Evolutionary conservation across 345 rosid genomes (phyloP).

Genomic region (Hibiscus syriacus): DNA sequence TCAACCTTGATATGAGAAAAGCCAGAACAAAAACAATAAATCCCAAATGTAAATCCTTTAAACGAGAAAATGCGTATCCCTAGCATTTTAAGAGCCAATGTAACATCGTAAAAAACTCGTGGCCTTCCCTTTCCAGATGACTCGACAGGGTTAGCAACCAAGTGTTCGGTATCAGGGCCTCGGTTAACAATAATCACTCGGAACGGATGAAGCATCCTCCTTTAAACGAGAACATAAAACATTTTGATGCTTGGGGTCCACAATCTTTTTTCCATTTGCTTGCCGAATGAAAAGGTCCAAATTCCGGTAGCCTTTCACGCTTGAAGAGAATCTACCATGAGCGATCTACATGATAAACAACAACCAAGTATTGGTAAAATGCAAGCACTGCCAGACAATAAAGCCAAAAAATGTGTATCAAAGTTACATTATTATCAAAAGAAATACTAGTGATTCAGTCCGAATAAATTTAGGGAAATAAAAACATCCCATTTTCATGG

Average conservation of each 20-base stretch:
- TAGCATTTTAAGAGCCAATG: conserved; percentile 50
- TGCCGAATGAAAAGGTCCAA: conserved; percentile 59
- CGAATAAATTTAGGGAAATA: background rate
- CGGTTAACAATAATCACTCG: conserved; percentile 49
- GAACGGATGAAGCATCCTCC: conserved; percentile 54
- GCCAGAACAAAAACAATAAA: background rate
- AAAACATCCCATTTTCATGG: background rate
- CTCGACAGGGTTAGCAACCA: conserved; percentile 72
- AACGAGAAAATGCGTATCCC: conserved; percentile 68
- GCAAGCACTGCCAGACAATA: background rate
- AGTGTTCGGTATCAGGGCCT: conserved; percentile 66
- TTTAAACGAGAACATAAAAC: conserved; percentile 45
- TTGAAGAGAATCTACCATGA: conserved; percentile 55
- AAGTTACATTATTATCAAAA: background rate
- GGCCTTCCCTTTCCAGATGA: conserved; percentile 73
- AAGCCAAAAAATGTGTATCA: background rate
- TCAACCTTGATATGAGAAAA: background rate
- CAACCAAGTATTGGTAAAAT: conserved; percentile 3
- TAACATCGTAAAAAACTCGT: conserved; percentile 64
- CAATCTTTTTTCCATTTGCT: conserved; percentile 57
- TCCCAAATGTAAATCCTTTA: conserved; percentile 13
- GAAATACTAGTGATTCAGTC: background rate
- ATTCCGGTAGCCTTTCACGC: conserved; percentile 34
- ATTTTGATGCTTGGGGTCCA: conserved; percentile 39
- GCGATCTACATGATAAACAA: conserved; percentile 39